phyloP scores from a whole-genome alignment of 2,329 filamentous ascomycete genomes.

The Diatrype stigma region DNA sequence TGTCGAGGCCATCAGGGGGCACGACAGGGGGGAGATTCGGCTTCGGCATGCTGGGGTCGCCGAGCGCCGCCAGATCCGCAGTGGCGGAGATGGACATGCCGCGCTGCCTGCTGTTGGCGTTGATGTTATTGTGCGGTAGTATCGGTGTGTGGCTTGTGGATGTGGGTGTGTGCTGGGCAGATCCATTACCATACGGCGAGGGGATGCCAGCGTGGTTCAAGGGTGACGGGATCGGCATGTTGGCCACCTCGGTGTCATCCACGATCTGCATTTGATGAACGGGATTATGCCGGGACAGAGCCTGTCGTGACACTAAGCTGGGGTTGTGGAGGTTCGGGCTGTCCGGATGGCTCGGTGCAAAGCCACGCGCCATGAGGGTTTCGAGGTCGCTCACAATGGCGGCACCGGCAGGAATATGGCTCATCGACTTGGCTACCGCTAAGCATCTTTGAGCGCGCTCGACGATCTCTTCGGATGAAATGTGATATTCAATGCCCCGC shows the following conservation, averaged over 20 bases:
- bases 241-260: constrained; percentile 26
- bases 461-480: constrained; percentile 41
- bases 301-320: constrained; percentile 18
- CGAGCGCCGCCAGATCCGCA: constrained; percentile 16
- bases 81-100: constrained; percentile 21
- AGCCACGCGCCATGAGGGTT: constrained; percentile 44
- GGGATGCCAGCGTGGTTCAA: constrained; percentile 15
- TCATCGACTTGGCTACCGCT: constrained; percentile 46
- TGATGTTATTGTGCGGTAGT: constrained; percentile 9
- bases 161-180: constrained; percentile 20
- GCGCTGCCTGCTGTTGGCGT: constrained; percentile 5
- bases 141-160: constrained; percentile 12
- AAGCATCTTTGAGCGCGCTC: constrained; percentile 50
- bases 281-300: constrained; percentile 21
- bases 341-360: constrained; percentile 30
- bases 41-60: constrained; percentile 24
- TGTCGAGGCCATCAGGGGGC: constrained; percentile 35
- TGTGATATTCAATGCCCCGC: constrained; percentile 37
- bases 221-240: constrained; percentile 24
- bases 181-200: constrained; percentile 17
- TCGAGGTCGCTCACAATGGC: constrained; percentile 49
- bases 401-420: constrained; percentile 45
- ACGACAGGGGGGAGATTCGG: constrained; percentile 26
- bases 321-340: constrained; percentile 20
- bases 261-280: constrained; percentile 27